phyloP scores from a whole-genome alignment of 495 filamentous ascomycete species.

The Copromyces sp. region DNA sequence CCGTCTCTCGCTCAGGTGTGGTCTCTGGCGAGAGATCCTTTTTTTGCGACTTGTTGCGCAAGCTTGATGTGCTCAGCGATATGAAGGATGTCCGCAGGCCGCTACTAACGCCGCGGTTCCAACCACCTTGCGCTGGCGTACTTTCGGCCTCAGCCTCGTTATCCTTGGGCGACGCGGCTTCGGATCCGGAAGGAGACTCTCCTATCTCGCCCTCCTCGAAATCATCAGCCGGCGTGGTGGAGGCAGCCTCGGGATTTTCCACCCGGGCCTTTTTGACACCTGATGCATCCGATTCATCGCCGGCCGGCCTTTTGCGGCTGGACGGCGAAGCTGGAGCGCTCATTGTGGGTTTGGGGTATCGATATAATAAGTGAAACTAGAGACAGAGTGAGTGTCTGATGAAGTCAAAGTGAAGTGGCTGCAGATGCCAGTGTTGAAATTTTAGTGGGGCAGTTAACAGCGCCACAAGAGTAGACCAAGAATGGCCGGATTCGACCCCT shows the following conservation, averaged over 20 bases:
- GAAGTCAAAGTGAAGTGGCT: not conserved
- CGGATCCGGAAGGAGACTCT: constrained; percentile 15
- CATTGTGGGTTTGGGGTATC: not conserved
- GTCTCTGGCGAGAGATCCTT: not conserved
- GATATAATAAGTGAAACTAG: not conserved
- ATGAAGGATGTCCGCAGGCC: constrained; percentile 23
- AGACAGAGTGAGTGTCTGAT: not conserved
- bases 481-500: not conserved
- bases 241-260: constrained; percentile 3
- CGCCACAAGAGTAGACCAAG: not conserved
- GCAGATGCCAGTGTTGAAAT: not conserved
- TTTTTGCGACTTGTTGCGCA: constrained; percentile 1
- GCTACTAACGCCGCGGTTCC: constrained; percentile 29
- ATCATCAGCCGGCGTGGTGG: constrained; percentile 1
- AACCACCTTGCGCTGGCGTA: constrained; percentile 12
- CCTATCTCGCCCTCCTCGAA: constrained; percentile 29
- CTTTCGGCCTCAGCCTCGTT: not conserved
- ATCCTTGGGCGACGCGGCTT: not conserved
- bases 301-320: not conserved
- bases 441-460: not conserved
- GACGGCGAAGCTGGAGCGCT: not conserved
- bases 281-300: not conserved
- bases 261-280: not conserved
- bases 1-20: not conserved
- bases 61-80: constrained; percentile 1